Percentiles rank a stretch among this genome's conserved stretches.
Conservation (phyloP, 495 filamentous ascomycete genomes). For the Arthonia radiata region DNA sequence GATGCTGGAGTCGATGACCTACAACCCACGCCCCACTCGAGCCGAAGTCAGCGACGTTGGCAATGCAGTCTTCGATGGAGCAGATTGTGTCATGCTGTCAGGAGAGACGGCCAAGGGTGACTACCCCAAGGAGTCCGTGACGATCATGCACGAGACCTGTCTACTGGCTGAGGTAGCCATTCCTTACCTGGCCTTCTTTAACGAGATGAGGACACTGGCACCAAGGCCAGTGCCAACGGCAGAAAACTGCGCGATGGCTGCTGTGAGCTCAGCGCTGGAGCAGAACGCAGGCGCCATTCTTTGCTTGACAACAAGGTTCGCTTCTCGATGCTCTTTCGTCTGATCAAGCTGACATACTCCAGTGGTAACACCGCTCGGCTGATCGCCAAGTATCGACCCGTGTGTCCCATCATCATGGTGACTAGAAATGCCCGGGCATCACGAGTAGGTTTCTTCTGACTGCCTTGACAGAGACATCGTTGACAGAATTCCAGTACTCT, state of each 20-base stretch:
- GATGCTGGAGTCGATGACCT: constrained; percentile 98
- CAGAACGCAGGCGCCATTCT: constrained; percentile 89
- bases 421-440: constrained; percentile 64
- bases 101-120: constrained; percentile 95
- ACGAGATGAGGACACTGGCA: constrained; percentile 68
- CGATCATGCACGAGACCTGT: constrained; percentile 95
- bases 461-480: constrained; percentile 2
- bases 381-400: constrained; percentile 91
- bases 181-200: constrained; percentile 86
- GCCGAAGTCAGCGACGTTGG: constrained; percentile 96
- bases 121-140: constrained; percentile 79
- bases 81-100: constrained; percentile 98
- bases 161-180: constrained; percentile 87
- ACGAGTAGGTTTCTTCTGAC: constrained; percentile 23
- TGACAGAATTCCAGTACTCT: constrained; percentile 31
- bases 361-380: constrained; percentile 78
- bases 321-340: neutral
- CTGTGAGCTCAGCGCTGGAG: constrained; percentile 79
- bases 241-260: constrained; percentile 88
- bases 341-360: neutral
- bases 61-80: constrained; percentile 90
- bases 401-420: constrained; percentile 98
- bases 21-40: constrained; percentile 92
- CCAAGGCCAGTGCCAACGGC: constrained; percentile 59
- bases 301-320: constrained; percentile 64